Evolutionary conservation across 2,329 filamentous ascomycete species (phyloP), one percentile per base, ranked within the genome.

Genomic region (Zymoseptoria tritici): DNA sequence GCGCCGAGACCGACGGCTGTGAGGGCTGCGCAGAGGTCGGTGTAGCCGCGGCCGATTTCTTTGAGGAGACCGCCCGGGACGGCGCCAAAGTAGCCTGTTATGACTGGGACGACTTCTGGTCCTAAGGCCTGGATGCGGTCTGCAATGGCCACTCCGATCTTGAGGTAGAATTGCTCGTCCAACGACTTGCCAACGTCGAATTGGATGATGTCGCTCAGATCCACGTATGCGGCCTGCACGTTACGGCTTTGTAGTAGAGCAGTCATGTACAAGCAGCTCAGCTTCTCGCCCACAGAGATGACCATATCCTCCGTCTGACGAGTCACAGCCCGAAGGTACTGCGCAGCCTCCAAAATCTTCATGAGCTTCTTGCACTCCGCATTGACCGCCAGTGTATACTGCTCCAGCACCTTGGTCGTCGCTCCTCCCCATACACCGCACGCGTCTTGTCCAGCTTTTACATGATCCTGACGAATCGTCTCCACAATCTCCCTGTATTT

Each of bases 1-100:
- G 94, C 94, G 68, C 85, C 81, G n/a, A 95, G 79, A 3, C 91
- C 93, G 9, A 99, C 93, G 1, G 94, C 91, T 56, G 92, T 87
- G 16, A 99, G 80, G 5, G 94, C 92, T 11, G 94, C 93, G 73
- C 94, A 97, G 53, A 99, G 83, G 75, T 99, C 94, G 9, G 94
- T 97, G 76, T 99, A 99, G 29, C 94, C 94, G 68, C 94, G 88
- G 20, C 94, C 94, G 64, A 99, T 90, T 67, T 95, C 89, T 68
- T 93, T 89, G 68, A 99, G 85, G 59, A 99, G 81, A 62, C 92
- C 93, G 13, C 92, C 92, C 0, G 93, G 93, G 2, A 97, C 90
- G 60, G 88, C 89, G 60, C 94, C 94, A 73, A 99, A 99, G 79
- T 94, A 99, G 16, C 94, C 94, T 11, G 94, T 97, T 50, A 81